Conservation (phyloP, 768 basidiomycete genomes). For the Scleroderma citrinum region DNA sequence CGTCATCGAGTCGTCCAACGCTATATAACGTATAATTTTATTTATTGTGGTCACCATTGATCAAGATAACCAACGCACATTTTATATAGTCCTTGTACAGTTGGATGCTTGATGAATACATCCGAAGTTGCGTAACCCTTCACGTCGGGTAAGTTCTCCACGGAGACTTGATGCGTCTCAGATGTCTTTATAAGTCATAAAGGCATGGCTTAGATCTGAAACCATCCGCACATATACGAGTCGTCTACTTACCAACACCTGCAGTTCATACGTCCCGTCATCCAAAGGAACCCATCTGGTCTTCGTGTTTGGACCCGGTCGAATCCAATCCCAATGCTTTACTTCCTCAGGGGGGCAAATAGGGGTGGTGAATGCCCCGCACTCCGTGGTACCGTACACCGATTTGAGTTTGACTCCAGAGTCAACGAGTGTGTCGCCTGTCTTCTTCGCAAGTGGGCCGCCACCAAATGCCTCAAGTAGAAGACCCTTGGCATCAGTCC, state of each 20-base stretch:
- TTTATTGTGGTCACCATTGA: conserved; percentile 15
- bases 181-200: conserved; percentile 1
- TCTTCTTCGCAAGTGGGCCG: conserved; percentile 31
- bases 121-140: conserved; percentile 40
- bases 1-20: conserved; percentile 32
- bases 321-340: conserved; percentile 34
- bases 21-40: neutral
- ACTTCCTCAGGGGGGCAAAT: conserved; percentile 9
- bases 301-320: conserved; percentile 14
- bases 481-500: too few species aligned
- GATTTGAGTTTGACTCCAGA: conserved; percentile 29
- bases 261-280: conserved; percentile 31
- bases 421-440: conserved; percentile 29
- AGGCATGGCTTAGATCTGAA: neutral
- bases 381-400: conserved; percentile 35
- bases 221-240: neutral
- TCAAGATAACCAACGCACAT: conserved; percentile 16
- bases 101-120: conserved; percentile 40
- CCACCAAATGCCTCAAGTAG: conserved; percentile 38
- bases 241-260: conserved; percentile 28
- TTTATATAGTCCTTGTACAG: conserved; percentile 32
- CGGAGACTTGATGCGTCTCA: conserved; percentile 1
- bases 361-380: conserved; percentile 4
- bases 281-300: conserved; percentile 28
- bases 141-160: conserved; percentile 34